Evolutionary conservation across 1,284 basidiomycete genomes (phyloP).

Genomic region (Thelephora terrestris): DNA sequence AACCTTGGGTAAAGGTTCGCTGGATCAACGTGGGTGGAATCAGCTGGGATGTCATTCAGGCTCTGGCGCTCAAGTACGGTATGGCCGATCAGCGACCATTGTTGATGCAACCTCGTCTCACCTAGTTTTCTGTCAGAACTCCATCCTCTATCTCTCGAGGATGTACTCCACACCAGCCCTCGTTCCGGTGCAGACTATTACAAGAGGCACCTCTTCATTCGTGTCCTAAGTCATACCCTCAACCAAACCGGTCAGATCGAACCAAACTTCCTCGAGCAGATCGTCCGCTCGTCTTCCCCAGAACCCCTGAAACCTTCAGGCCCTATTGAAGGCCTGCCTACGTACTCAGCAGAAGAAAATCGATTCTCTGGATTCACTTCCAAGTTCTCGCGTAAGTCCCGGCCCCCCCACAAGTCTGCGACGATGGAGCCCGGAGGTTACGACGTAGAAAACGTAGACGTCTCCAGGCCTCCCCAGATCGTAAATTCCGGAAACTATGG

Average conservation of each 20-base stretch:
- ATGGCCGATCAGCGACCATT: not conserved
- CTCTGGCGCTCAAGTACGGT: constrained; percentile 54
- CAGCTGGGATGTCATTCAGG: constrained; percentile 63
- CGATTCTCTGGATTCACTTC: too few relatives aligned
- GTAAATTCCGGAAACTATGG: too few relatives aligned
- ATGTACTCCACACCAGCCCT: constrained; percentile 47
- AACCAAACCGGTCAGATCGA: constrained; percentile 21
- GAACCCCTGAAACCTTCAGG: constrained; percentile 15
- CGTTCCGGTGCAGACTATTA: constrained; percentile 67
- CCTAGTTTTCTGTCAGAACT: constrained; percentile 31
- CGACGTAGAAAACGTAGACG: not conserved
- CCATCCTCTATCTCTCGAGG: constrained; percentile 61
- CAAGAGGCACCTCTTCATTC: constrained; percentile 54
- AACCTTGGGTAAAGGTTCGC: constrained; percentile 50
- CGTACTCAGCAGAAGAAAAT: too few relatives aligned
- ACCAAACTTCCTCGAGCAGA: constrained; percentile 20
- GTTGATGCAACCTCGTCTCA: not conserved
- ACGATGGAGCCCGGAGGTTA: not conserved
- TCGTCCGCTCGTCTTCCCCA: constrained; percentile 34
- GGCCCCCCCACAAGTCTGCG: too few relatives aligned
- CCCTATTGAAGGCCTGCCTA: not conserved
- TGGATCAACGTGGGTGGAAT: constrained; percentile 67
- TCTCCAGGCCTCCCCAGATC: too few relatives aligned
- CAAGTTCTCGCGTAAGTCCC: too few relatives aligned
- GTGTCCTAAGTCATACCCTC: constrained; percentile 50